phyloP scores from a whole-genome alignment of 148 eudicot genomes.

The Salicornia ramosissima region DNA sequence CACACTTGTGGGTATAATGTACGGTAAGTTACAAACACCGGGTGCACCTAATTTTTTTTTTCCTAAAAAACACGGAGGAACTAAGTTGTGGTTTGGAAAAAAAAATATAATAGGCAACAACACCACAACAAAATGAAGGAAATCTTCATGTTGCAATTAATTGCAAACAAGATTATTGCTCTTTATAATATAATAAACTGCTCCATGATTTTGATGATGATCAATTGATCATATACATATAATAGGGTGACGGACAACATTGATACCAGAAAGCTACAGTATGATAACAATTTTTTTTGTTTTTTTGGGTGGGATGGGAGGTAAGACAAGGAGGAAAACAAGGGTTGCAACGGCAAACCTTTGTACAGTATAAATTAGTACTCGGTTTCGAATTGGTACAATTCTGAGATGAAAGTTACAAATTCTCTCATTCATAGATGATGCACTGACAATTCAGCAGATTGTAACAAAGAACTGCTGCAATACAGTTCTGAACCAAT shows the following conservation, averaged over 20 bases:
- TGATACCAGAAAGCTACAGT: background rate
- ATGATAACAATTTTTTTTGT: constrained; percentile 1
- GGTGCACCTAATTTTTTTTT: no score
- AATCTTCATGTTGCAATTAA: no score
- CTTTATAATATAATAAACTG: background rate
- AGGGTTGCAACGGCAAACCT: constrained; percentile 4
- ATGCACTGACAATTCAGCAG: background rate
- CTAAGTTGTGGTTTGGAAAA: no score
- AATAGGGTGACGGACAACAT: background rate
- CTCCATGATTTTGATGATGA: background rate
- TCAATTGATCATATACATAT: background rate
- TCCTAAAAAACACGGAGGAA: no score
- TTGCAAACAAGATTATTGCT: no score
- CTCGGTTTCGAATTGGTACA: constrained; percentile 16
- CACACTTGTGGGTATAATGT: no score
- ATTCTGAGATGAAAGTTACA: constrained; percentile 29
- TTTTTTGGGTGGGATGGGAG: no score
- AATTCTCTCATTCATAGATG: background rate
- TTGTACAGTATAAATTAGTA: background rate
- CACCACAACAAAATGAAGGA: no score
- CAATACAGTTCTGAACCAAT: constrained; percentile 4
- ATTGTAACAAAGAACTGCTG: constrained; percentile 8
- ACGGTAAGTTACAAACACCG: no score
- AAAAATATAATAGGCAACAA: no score
- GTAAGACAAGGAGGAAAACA: background rate